phyloP scores from a whole-genome alignment of 352 stramenopile species.

The Paralagenidium karlingii region DNA sequence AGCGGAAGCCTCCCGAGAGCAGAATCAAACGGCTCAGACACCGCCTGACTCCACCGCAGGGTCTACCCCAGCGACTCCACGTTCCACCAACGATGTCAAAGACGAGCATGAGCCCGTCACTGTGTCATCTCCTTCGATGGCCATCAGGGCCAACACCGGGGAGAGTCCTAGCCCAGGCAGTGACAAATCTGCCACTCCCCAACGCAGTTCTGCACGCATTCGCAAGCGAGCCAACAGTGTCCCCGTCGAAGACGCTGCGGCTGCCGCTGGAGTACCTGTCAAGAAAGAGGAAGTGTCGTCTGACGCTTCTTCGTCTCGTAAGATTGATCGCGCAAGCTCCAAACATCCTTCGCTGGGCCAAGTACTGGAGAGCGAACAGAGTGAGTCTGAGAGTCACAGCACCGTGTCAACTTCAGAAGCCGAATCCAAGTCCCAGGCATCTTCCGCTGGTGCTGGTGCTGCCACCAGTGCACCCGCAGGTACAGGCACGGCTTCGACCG shows the following conservation, averaged over 20 bases:
- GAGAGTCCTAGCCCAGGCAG: too few species aligned
- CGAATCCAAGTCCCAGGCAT: conserved; percentile 19
- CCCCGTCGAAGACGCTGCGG: conserved; percentile 10
- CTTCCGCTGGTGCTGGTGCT: too few species aligned
- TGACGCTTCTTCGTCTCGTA: conserved; percentile 9
- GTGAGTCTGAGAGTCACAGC: conserved; percentile 47
- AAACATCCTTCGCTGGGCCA: conserved; percentile 8
- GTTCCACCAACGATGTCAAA: too few species aligned
- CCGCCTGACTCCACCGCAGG: too few species aligned
- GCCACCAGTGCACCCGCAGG: conserved; percentile 6
- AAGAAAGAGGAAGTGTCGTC: conserved; percentile 6
- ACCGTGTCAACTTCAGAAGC: conserved; percentile 37
- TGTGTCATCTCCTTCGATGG: too few species aligned
- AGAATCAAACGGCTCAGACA: conserved; percentile 1
- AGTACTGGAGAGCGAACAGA: conserved; percentile 14
- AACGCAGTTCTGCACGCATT: conserved; percentile 35
- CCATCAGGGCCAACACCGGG: too few species aligned
- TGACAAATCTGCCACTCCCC: too few species aligned
- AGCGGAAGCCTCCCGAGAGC: conserved; percentile 3
- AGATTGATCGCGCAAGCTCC: conserved; percentile 17
- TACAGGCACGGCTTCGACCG: conserved; percentile 3
- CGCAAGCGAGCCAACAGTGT: conserved; percentile 29
- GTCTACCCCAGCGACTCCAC: too few species aligned
- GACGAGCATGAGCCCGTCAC: too few species aligned
- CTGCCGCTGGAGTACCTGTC: conserved; percentile 1